A percentile compares a stretch with the other conserved stretches of the same genome.
phyloP scores from a whole-genome alignment of 1,139 yeast species.

The Scheffersomyces quercinus region DNA sequence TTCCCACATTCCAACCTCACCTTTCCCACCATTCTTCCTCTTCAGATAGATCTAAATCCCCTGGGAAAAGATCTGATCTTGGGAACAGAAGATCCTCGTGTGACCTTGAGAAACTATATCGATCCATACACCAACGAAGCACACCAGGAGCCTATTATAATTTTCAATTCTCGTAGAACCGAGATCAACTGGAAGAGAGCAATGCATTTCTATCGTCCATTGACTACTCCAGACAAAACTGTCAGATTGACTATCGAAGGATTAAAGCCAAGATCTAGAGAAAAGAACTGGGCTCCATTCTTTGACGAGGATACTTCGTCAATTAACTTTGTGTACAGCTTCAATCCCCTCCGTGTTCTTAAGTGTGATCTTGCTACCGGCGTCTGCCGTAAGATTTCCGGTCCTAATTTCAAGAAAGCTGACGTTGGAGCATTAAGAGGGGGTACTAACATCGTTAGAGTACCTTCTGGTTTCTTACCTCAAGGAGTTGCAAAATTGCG shows the following conservation, averaged over 20 bases:
- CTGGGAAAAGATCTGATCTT: constrained; percentile 7
- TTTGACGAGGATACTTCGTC: constrained; percentile 6
- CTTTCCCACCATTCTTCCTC: constrained; percentile 9
- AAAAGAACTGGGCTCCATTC: constrained; percentile 17
- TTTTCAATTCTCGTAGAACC: constrained; percentile 13
- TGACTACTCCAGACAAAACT: constrained; percentile 3
- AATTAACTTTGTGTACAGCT: constrained; percentile 19
- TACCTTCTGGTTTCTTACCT: not conserved
- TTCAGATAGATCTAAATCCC: constrained; percentile 11
- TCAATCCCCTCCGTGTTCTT: constrained; percentile 18
- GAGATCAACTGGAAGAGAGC: constrained; percentile 12
- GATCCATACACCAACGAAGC: constrained; percentile 5
- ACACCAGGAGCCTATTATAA: constrained; percentile 14
- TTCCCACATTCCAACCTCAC: constrained; percentile 3
- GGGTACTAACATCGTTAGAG: constrained; percentile 13
- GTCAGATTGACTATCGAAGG: constrained; percentile 1
- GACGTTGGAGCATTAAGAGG: constrained; percentile 18
- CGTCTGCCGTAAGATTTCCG: constrained; percentile 11
- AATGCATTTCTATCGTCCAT: constrained; percentile 14
- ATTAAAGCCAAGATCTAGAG: constrained; percentile 11
- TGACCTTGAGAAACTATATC: constrained; percentile 8
- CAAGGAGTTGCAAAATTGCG: not conserved
- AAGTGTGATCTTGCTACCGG: constrained; percentile 17
- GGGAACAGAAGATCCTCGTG: constrained; percentile 17
- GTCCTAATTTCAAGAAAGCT: constrained; percentile 11